A percentile compares a stretch with the other conserved stretches of the same genome.
Evolutionary conservation across 73 alveolate species (phyloP).

Genomic region (Stentor coeruleus): DNA sequence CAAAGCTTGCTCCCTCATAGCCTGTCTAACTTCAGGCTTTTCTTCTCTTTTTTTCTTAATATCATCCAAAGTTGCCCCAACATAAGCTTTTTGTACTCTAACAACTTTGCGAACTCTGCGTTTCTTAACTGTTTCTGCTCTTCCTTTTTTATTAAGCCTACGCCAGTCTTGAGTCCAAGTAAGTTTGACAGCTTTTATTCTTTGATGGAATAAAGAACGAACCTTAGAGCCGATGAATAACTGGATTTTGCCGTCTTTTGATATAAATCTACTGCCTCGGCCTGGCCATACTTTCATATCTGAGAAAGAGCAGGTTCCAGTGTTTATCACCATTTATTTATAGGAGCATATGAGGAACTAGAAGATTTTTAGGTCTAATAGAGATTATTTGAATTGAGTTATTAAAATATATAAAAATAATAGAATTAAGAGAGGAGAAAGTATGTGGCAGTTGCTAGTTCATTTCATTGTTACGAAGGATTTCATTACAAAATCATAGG

Average conservation of each 20-base stretch:
- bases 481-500: background rate
- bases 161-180: slow-evolving; percentile 97
- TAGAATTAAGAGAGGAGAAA: slow-evolving; percentile 25
- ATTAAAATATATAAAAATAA: too few relatives aligned
- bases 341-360: slow-evolving; percentile 19
- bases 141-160: slow-evolving; percentile 83
- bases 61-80: slow-evolving; percentile 88
- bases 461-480: slow-evolving; percentile 28
- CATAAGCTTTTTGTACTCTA: slow-evolving; percentile 91
- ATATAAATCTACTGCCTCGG: slow-evolving; percentile 80
- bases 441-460: slow-evolving; percentile 53
- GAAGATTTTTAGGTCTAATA: too few relatives aligned
- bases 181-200: slow-evolving; percentile 78
- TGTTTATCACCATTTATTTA: slow-evolving; percentile 89
- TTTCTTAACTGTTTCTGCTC: slow-evolving; percentile 65
- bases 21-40: slow-evolving; percentile 64
- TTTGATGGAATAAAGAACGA: slow-evolving; percentile 66
- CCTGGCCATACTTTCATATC: slow-evolving; percentile 93
- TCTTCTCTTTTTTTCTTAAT: slow-evolving; percentile 81
- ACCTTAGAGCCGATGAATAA: slow-evolving; percentile 74
- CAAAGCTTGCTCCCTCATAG: slow-evolving; percentile 74
- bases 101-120: slow-evolving; percentile 75
- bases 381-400: too few relatives aligned
- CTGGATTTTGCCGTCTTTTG: slow-evolving; percentile 88
- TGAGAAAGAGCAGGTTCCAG: slow-evolving; percentile 85